These are phyloP conservation scores for Nematodospora valgi DNA, from an alignment of 805 yeast genomes.

Conservation along the genomic window DNA sequence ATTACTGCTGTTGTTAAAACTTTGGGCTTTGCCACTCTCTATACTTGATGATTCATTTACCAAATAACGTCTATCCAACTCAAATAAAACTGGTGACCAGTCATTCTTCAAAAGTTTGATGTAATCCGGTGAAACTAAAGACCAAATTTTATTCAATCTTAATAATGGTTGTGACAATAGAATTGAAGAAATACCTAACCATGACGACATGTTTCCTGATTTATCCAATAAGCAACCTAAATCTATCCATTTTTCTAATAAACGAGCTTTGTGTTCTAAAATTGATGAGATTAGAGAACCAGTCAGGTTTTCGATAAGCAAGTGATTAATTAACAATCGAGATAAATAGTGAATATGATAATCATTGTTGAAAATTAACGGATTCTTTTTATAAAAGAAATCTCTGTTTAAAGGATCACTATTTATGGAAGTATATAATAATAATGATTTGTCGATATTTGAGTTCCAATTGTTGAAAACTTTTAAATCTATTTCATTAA, in stretches of 20 bases:
- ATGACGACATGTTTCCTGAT: slow-evolving; percentile 88
- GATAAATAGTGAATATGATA: slow-evolving; percentile 76
- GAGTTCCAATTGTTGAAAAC: slow-evolving; percentile 77
- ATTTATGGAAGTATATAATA: slow-evolving; percentile 51
- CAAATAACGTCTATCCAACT: slow-evolving; percentile 73
- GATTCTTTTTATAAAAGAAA: slow-evolving; percentile 54
- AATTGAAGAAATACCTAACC: slow-evolving; percentile 86
- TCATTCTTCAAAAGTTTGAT: slow-evolving; percentile 65
- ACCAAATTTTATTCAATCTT: slow-evolving; percentile 74
- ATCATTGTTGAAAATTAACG: slow-evolving; percentile 69
- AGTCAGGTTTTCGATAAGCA: slow-evolving; percentile 50
- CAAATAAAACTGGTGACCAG: slow-evolving; percentile 93
- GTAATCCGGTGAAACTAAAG: slow-evolving; percentile 55
- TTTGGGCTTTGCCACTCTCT: slow-evolving; percentile 8
- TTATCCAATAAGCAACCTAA: slow-evolving; percentile 75
- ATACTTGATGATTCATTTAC: slow-evolving; percentile 21
- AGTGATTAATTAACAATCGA: slow-evolving; percentile 62
- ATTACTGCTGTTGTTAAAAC: neutral
- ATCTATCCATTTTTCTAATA: slow-evolving; percentile 80
- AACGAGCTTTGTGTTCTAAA: slow-evolving; percentile 52
- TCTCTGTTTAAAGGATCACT: slow-evolving; percentile 16
- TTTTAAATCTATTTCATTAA: slow-evolving; percentile 63
- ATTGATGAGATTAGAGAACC: slow-evolving; percentile 12
- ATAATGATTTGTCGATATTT: slow-evolving; percentile 68
- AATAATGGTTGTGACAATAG: slow-evolving; percentile 80